A percentile compares a stretch with the other conserved stretches of the same genome.
phyloP scores from a whole-genome alignment of 169 alveolate species.

The Miamiensis avidus region DNA sequence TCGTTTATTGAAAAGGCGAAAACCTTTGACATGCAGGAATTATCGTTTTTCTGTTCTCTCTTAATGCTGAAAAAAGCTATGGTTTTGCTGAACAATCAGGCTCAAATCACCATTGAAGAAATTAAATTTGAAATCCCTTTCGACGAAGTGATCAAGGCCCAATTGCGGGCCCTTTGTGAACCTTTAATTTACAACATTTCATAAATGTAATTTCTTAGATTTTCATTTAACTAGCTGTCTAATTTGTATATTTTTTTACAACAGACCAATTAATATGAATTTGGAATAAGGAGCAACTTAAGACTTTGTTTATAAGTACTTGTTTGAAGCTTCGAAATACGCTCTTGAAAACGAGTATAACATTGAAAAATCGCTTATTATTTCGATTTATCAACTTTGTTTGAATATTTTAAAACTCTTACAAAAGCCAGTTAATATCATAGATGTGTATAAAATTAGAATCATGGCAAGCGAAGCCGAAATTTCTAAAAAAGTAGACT shows the following conservation, averaged over 20 bases:
- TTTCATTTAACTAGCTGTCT: too few species aligned
- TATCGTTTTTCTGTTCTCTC: neutral
- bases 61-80: neutral
- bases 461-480: neutral
- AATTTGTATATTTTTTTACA: too few species aligned
- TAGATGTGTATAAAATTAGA: neutral
- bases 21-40: neutral
- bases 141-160: neutral
- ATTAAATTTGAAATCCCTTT: neutral
- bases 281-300: neutral
- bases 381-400: too few species aligned
- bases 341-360: neutral
- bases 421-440: neutral
- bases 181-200: too few species aligned
- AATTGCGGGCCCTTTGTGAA: neutral
- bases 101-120: too few species aligned
- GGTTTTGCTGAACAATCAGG: neutral
- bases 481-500: neutral
- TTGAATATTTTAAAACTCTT: neutral
- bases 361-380: neutral
- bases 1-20: neutral
- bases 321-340: neutral
- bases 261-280: too few species aligned
- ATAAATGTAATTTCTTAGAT: neutral
- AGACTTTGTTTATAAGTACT: neutral